Evolutionary conservation across 768 basidiomycete species (phyloP), one percentile per base, ranked within the genome.

Genomic region (Lentinula raphanica): DNA sequence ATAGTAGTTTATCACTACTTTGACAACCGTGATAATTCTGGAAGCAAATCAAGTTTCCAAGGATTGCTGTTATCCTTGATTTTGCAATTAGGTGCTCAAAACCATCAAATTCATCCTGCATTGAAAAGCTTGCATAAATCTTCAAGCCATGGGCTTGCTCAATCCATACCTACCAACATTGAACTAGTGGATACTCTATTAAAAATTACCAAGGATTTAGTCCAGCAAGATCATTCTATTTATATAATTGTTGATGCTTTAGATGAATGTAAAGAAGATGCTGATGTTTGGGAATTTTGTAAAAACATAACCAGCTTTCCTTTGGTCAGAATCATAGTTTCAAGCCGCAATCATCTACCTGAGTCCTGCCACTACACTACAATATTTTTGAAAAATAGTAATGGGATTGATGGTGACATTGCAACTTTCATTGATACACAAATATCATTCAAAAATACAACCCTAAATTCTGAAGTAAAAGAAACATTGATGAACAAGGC

Each of bases 11-110:
- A 36, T 38, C 50, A 51, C 25, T 51, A 51, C n/a, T 51, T 51
- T 51, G 50, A 51, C 36, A n/a, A 13, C n/a, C 36, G 50, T 51
- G 50, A 51, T 23, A 51, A 51, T 21, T n/a, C 50, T 35, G 36
- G 36, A 11, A 12, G 5, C 13, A 51, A 17, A 35, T 51, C 29
- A n/a, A 51, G 12, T 3, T 51, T n/a, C 17, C 11, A 32, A 32
- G 50, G 31, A 13, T 19, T 51, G 11, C 19, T 51, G 17, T 51
- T 27, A 36, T 51, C 50, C 12, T 2, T 51, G n/a, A 7, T 51
- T 8, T 8, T 8, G n/a, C 50, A 51, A 36, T 8, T 51, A 9
- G 46, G 46, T 17, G 5, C 23, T 36, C 5, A 21, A 1, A 19
- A 31, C 5, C 19, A 32, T 25, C 9, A 9, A 28, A 32, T n/a